phyloP scores from a whole-genome alignment of 768 basidiomycete genomes.

The Fibroporia radiculosa region DNA sequence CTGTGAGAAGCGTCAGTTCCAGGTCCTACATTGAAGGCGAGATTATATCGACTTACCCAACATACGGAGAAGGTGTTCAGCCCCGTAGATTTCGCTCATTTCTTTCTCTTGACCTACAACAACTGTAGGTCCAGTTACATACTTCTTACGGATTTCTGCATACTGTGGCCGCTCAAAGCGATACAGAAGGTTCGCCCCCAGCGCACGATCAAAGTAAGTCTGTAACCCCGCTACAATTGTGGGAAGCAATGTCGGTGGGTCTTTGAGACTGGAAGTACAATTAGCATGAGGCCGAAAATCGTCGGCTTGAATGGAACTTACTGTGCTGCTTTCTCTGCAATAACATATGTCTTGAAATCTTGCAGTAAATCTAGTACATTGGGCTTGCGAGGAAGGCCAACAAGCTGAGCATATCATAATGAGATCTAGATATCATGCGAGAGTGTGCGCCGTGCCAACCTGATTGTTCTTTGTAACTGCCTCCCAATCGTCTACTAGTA shows the following conservation, averaged over 20 bases:
- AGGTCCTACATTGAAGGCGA: background rate
- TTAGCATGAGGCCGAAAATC: background rate
- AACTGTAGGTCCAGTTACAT: conserved; percentile 68
- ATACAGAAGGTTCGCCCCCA: conserved; percentile 86
- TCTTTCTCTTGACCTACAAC: conserved; percentile 64
- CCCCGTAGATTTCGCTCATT: conserved; percentile 89
- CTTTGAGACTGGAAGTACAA: conserved; percentile 44
- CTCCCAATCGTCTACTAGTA: conserved; percentile 97
- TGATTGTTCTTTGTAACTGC: conserved; percentile 91
- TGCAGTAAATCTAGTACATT: conserved; percentile 70
- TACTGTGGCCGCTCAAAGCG: conserved; percentile 95
- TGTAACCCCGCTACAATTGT: conserved; percentile 82
- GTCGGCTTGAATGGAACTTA: background rate
- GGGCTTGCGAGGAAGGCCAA: conserved; percentile 74
- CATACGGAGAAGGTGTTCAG: conserved; percentile 88
- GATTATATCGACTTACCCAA: conserved; percentile 74
- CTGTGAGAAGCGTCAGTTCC: conserved; percentile 32
- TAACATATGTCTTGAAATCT: conserved; percentile 66
- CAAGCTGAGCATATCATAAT: conserved; percentile 47
- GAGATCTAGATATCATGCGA: background rate
- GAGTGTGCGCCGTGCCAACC: conserved; percentile 31
- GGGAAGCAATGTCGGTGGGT: conserved; percentile 61
- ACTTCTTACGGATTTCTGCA: conserved; percentile 63
- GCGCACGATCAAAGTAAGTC: conserved; percentile 89
- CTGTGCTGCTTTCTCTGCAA: conserved; percentile 34